Conservation (phyloP, 768 basidiomycete genomes). For the Hebeloma cylindrosporum region DNA sequence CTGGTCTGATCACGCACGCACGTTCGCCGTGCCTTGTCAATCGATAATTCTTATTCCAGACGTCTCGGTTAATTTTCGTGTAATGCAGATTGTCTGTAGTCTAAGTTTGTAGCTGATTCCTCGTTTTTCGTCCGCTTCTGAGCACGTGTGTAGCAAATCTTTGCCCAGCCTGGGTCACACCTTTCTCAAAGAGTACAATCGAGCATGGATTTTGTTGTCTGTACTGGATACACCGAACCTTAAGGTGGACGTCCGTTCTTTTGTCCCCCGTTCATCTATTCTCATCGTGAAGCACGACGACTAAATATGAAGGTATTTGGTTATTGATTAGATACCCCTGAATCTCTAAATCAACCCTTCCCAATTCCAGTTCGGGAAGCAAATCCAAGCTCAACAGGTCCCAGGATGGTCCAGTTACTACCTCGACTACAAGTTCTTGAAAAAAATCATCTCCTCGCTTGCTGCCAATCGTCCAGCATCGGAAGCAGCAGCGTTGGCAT, state of each 20-base stretch:
- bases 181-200: too few species aligned
- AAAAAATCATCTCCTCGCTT: constrained; percentile 97
- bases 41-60: constrained; percentile 24
- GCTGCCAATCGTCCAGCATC: constrained; percentile 86
- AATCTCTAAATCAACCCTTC: constrained; percentile 11
- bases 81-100: constrained; percentile 15
- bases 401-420: constrained; percentile 97
- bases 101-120: constrained; percentile 1
- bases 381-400: constrained; percentile 92
- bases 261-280: constrained; percentile 10
- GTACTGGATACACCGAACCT: constrained; percentile 27
- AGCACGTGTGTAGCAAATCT: constrained; percentile 27
- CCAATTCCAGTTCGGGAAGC: constrained; percentile 92
- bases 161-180: too few species aligned
- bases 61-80: constrained; percentile 17
- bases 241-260: constrained; percentile 20
- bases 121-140: constrained; percentile 14
- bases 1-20: constrained; percentile 51
- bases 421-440: constrained; percentile 97
- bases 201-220: constrained; percentile 26
- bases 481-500: constrained; percentile 83
- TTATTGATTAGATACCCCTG: constrained; percentile 5
- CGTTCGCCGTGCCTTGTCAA: constrained; percentile 41
- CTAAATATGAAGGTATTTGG: constrained; percentile 35
- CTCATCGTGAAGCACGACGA: constrained; percentile 4